phyloP scores from a whole-genome alignment of 495 filamentous ascomycete species.

The Amniculicola lignicola region DNA sequence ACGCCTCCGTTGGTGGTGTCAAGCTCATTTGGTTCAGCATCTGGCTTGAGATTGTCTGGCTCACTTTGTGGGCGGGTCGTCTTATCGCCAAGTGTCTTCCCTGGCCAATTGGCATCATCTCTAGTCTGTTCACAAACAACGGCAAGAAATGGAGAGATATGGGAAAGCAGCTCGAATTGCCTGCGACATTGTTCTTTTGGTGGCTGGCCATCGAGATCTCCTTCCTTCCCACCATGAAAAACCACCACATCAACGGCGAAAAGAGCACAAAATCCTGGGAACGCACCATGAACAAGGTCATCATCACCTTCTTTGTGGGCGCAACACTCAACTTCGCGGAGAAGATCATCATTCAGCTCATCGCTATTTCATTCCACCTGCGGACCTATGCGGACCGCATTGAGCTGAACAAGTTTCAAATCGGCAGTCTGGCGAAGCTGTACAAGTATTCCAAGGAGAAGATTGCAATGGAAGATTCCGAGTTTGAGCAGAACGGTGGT shows the following conservation, averaged over 20 bases:
- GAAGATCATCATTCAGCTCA: constrained; percentile 93
- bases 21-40: constrained; percentile 85
- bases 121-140: constrained; percentile 80
- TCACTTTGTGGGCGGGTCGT: constrained; percentile 80
- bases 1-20: constrained; percentile 72
- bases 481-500: constrained; percentile 53
- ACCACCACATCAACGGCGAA: constrained; percentile 65
- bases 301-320: constrained; percentile 77
- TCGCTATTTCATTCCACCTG: constrained; percentile 88
- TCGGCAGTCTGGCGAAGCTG: constrained; percentile 73
- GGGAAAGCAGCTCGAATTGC: constrained; percentile 80
- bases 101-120: constrained; percentile 58
- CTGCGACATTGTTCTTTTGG: constrained; percentile 88
- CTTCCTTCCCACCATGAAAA: constrained; percentile 67
- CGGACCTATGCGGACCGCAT: constrained; percentile 91
- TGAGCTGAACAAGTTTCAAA: constrained; percentile 87
- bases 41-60: constrained; percentile 92
- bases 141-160: constrained; percentile 93
- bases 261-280: constrained; percentile 65
- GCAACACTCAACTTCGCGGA: constrained; percentile 79
- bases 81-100: constrained; percentile 77
- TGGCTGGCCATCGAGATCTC: constrained; percentile 77
- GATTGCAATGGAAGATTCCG: constrained; percentile 68
- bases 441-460: constrained; percentile 76
- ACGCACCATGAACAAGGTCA: constrained; percentile 76